Conservation (phyloP, 768 basidiomycete species). For the Pleurotus tuber-regium region DNA sequence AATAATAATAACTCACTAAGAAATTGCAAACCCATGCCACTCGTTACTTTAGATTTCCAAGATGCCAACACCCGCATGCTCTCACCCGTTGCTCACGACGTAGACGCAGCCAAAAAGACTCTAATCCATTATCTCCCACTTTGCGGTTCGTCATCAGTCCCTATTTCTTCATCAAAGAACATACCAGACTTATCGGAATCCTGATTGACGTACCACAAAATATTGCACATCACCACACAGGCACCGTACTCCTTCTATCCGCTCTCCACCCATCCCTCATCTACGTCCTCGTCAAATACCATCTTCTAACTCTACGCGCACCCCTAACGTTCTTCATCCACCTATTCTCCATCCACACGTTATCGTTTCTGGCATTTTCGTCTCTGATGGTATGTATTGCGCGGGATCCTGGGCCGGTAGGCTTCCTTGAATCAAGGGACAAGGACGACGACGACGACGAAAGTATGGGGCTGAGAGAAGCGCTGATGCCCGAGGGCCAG, state of each 20-base stretch:
- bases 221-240: constrained; percentile 16
- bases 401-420: constrained; percentile 73
- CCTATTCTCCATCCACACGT: constrained; percentile 55
- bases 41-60: constrained; percentile 15
- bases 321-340: constrained; percentile 50
- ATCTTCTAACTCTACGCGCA: constrained; percentile 52
- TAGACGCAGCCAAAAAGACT: constrained; percentile 35
- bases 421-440: constrained; percentile 28
- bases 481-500: too few species aligned
- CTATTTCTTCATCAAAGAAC: too few species aligned
- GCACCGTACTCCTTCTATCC: constrained; percentile 53
- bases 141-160: constrained; percentile 37
- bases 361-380: constrained; percentile 67
- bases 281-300: constrained; percentile 63
- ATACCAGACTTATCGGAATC: too few species aligned
- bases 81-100: constrained; percentile 14
- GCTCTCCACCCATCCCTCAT: constrained; percentile 76
- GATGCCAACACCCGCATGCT: constrained; percentile 16
- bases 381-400: constrained; percentile 71
- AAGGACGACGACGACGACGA: too few species aligned
- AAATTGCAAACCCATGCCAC: too few species aligned
- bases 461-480: too few species aligned
- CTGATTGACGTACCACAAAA: too few species aligned
- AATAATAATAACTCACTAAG: too few species aligned
- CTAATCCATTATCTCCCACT: constrained; percentile 63